These are phyloP conservation scores for Aspergillus fructus DNA, from an alignment of 2,329 filamentous ascomycete genomes.

Conservation along the genomic window DNA sequence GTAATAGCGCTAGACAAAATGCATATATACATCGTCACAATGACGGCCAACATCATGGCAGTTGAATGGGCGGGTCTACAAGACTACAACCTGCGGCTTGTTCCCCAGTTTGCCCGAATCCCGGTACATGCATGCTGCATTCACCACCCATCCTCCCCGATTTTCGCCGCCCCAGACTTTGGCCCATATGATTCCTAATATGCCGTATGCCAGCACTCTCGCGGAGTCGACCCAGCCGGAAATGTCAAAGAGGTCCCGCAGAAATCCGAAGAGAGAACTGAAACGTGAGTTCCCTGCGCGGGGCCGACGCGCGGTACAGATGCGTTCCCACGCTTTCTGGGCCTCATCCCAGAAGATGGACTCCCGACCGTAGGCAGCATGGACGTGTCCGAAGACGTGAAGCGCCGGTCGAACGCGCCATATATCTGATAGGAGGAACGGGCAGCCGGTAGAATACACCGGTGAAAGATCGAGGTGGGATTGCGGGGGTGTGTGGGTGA, in stretches of 20 bases:
- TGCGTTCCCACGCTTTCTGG: slow-evolving; percentile 69
- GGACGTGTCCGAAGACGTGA: slow-evolving; percentile 84
- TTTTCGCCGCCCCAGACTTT: slow-evolving; percentile 57
- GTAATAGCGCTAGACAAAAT: not conserved
- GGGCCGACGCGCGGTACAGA: slow-evolving; percentile 46
- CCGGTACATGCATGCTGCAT: slow-evolving; percentile 53
- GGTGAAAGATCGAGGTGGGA: slow-evolving; percentile 61
- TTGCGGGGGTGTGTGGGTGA: slow-evolving; percentile 79
- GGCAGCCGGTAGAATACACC: slow-evolving; percentile 67
- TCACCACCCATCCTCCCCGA: slow-evolving; percentile 55
- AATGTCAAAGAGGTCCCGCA: slow-evolving; percentile 38
- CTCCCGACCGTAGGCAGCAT: slow-evolving; percentile 71
- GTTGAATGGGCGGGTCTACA: slow-evolving; percentile 10
- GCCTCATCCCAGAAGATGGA: slow-evolving; percentile 72
- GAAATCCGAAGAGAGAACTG: slow-evolving; percentile 25
- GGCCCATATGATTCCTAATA: slow-evolving; percentile 60
- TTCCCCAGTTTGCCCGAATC: slow-evolving; percentile 38
- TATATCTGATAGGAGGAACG: slow-evolving; percentile 67
- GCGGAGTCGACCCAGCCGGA: slow-evolving; percentile 49
- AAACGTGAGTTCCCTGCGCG: slow-evolving; percentile 26
- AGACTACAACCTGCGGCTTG: slow-evolving; percentile 37
- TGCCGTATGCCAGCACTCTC: slow-evolving; percentile 52
- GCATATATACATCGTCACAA: not conserved
- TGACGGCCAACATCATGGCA: not conserved
- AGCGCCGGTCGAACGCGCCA: slow-evolving; percentile 72